Conservation (phyloP, 441 rosid genomes). For the Lagerstroemia fauriei region DNA sequence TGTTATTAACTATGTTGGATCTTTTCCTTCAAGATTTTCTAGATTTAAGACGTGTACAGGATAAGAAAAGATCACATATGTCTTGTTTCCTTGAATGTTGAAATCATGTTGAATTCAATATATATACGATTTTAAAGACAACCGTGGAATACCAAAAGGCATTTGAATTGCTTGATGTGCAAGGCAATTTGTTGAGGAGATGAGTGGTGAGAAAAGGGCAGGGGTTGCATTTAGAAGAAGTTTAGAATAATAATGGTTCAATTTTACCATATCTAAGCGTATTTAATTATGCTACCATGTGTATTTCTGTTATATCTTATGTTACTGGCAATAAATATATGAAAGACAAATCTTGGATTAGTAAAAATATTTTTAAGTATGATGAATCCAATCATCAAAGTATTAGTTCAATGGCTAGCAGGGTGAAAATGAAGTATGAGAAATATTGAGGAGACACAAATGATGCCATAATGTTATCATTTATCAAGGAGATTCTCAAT, state of each 20-base stretch:
- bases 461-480: too few species aligned
- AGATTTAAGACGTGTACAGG: slow-evolving; percentile 16
- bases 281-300: neutral
- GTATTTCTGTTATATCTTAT: neutral
- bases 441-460: neutral
- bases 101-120: too few species aligned
- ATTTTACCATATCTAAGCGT: neutral
- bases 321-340: neutral
- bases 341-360: neutral
- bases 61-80: neutral
- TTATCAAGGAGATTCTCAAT: too few species aligned
- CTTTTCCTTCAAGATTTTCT: too few species aligned
- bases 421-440: neutral
- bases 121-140: slow-evolving; percentile 8
- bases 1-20: slow-evolving; percentile 4
- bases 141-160: slow-evolving; percentile 7
- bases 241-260: neutral
- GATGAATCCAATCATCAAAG: neutral
- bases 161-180: too few species aligned
- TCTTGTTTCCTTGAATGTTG: neutral
- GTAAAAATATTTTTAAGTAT: neutral
- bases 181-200: neutral
- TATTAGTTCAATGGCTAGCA: neutral
- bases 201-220: neutral
- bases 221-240: neutral